Conservation (phyloP, 1,284 basidiomycete genomes). For the Gymnopus androsaceus region DNA sequence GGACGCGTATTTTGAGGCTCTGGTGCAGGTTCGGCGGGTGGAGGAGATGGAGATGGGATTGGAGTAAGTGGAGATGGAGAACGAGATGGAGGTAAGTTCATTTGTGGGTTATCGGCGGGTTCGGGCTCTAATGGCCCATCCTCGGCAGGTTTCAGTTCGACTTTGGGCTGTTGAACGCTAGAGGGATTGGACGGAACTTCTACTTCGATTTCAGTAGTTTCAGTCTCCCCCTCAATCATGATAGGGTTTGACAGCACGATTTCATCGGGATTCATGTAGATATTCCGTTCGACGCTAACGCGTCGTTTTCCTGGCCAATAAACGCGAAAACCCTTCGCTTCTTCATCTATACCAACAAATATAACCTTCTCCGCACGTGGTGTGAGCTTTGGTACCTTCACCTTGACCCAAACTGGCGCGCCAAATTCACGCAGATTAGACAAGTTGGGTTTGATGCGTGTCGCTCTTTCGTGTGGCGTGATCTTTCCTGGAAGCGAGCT, state of each 20-base stretch:
- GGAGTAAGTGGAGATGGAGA: background rate
- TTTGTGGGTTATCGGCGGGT: background rate
- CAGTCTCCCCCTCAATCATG: constrained; percentile 30
- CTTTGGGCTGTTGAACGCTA: background rate
- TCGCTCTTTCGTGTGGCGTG: constrained; percentile 32
- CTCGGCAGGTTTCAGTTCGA: background rate
- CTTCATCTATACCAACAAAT: constrained; percentile 33
- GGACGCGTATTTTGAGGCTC: background rate
- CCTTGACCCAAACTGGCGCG: constrained; percentile 24
- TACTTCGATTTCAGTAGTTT: constrained; percentile 8
- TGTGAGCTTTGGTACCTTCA: constrained; percentile 30
- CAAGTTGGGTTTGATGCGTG: constrained; percentile 30
- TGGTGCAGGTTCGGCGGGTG: background rate
- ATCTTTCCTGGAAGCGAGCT: constrained; percentile 23
- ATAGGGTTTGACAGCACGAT: constrained; percentile 16
- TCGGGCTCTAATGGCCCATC: too few relatives aligned
- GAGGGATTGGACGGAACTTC: background rate
- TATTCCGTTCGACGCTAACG: constrained; percentile 35
- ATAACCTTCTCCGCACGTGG: constrained; percentile 25
- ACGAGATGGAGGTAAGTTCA: background rate
- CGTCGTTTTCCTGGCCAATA: constrained; percentile 35
- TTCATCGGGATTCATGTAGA: constrained; percentile 27
- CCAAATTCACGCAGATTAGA: constrained; percentile 27
- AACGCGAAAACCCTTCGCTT: constrained; percentile 33
- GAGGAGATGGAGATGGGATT: background rate